Evolutionary conservation across 176 grass and related monocot genomes (phyloP).

Genomic region (Zea luxurians): DNA sequence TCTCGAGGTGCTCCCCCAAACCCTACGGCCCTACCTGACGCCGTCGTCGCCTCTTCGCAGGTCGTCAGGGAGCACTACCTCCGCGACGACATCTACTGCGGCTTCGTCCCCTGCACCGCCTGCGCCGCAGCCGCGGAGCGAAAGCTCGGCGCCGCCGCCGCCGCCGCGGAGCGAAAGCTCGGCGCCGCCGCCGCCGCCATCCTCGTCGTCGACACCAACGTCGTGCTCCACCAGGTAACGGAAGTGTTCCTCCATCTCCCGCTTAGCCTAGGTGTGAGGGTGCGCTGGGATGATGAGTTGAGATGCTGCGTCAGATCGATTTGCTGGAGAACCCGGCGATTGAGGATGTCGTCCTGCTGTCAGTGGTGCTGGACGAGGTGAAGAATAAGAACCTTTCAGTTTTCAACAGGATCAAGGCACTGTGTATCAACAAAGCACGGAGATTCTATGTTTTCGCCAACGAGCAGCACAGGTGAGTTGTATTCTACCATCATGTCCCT

Average conservation of each 20-base stretch:
- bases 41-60: constrained; percentile 29
- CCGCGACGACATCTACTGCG: constrained; percentile 88
- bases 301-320: constrained; percentile 63
- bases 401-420: constrained; percentile 84
- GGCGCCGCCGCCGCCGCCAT: constrained; percentile 53
- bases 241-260: neutral
- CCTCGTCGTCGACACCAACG: constrained; percentile 92
- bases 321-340: constrained; percentile 82
- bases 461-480: constrained; percentile 67
- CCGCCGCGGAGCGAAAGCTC: constrained; percentile 57
- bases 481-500: neutral
- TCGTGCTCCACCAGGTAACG: constrained; percentile 79
- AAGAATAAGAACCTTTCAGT: constrained; percentile 89
- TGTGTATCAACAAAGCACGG: constrained; percentile 72
- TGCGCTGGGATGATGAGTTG: constrained; percentile 4
- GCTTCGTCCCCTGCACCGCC: constrained; percentile 58
- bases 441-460: constrained; percentile 95
- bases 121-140: constrained; percentile 58
- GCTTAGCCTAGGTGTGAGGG: neutral
- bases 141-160: constrained; percentile 47
- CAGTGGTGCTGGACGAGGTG: constrained; percentile 88
- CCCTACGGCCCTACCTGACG: constrained; percentile 59
- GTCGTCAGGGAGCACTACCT: constrained; percentile 98
- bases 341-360: constrained; percentile 87
- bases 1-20: constrained; percentile 9